Conservation (phyloP, 768 basidiomycete genomes). For the Leccinum olivaceopallidum region DNA sequence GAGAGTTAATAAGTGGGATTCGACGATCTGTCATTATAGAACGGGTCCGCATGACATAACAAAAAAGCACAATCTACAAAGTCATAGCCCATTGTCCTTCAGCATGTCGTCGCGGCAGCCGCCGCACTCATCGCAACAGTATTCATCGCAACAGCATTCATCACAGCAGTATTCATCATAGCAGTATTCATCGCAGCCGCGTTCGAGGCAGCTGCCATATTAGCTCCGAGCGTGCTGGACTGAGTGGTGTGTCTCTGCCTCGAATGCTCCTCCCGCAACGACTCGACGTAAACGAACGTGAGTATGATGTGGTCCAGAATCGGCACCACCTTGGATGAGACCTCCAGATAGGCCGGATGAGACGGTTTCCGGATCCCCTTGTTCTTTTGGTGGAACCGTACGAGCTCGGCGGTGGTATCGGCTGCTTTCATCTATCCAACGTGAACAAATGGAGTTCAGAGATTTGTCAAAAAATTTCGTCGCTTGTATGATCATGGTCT, state of each 20-base stretch:
- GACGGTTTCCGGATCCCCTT: slow-evolving; percentile 17
- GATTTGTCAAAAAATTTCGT: background rate
- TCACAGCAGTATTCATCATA: too few species aligned
- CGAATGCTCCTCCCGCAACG: slow-evolving; percentile 14
- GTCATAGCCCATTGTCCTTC: background rate
- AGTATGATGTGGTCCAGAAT: slow-evolving; percentile 30
- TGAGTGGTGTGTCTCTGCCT: background rate
- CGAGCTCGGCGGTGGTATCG: slow-evolving; percentile 18
- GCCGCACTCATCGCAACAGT: too few species aligned
- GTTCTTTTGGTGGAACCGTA: slow-evolving; percentile 28
- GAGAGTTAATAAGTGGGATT: background rate
- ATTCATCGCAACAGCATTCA: too few species aligned
- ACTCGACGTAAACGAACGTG: slow-evolving; percentile 27
- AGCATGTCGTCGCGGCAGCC: background rate
- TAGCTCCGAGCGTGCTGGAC: background rate
- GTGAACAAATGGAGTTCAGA: background rate
- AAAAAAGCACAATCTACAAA: background rate
- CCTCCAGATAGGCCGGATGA: slow-evolving; percentile 26
- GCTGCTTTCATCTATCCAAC: slow-evolving; percentile 19
- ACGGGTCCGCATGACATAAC: background rate
- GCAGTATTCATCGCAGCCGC: too few species aligned
- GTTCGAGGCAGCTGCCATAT: background rate
- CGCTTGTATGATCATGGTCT: background rate
- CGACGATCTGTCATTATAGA: background rate
- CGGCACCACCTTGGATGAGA: slow-evolving; percentile 15